phyloP scores from a whole-genome alignment of 1,284 basidiomycete species.

The Apiotrichum sp. region DNA sequence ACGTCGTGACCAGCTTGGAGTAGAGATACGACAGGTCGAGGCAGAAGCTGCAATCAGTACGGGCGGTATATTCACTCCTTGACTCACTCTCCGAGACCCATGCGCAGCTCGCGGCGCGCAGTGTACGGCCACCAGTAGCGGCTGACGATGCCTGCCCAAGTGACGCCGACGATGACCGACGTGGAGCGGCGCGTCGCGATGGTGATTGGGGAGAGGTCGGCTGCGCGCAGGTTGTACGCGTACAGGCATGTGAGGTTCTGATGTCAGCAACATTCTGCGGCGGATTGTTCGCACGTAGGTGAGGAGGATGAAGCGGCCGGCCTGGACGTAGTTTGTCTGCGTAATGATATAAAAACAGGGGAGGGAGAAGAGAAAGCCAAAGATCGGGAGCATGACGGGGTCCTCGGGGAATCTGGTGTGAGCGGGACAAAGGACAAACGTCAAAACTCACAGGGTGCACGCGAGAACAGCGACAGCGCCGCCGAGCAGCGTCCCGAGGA shows the following conservation, averaged over 20 bases:
- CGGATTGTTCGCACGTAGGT: slow-evolving; percentile 69
- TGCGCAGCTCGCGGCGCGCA: slow-evolving; percentile 76
- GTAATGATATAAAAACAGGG: slow-evolving; percentile 91
- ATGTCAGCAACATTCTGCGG: slow-evolving; percentile 74
- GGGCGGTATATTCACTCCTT: slow-evolving; percentile 27
- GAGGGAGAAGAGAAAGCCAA: slow-evolving; percentile 83
- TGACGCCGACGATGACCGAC: slow-evolving; percentile 77
- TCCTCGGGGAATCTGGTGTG: slow-evolving; percentile 61
- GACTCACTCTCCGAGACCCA: slow-evolving; percentile 71
- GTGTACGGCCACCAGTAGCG: slow-evolving; percentile 93
- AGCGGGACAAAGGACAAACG: not conserved
- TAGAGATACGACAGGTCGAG: slow-evolving; percentile 48
- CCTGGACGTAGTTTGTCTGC: slow-evolving; percentile 37
- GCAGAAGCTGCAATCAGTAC: slow-evolving; percentile 35
- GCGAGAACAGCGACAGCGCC: slow-evolving; percentile 66
- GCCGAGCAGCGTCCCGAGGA: slow-evolving; percentile 71
- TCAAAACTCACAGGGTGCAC: slow-evolving; percentile 52
- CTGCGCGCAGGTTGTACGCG: slow-evolving; percentile 75
- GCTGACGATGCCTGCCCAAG: slow-evolving; percentile 83
- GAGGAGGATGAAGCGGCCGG: slow-evolving; percentile 1
- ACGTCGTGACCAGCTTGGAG: slow-evolving; percentile 43
- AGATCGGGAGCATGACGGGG: slow-evolving; percentile 64
- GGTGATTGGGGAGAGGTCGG: slow-evolving; percentile 61
- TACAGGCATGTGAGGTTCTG: slow-evolving; percentile 89
- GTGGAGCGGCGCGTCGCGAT: slow-evolving; percentile 72